phyloP scores from a whole-genome alignment of 169 alveolate species.

The Besnoitia besnoiti region DNA sequence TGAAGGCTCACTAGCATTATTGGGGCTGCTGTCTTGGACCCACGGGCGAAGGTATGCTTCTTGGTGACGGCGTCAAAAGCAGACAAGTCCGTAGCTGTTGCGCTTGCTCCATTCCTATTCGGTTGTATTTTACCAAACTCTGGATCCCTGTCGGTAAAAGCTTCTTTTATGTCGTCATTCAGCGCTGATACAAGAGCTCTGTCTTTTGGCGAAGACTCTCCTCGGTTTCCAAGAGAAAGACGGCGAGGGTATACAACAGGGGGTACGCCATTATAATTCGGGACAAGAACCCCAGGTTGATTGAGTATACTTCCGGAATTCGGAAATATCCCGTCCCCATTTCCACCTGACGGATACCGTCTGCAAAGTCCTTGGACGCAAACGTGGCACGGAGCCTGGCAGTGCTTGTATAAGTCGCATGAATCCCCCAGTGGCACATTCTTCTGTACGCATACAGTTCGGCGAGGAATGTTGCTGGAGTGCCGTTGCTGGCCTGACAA shows the following conservation, averaged over 20 bases:
- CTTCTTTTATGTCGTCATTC: no score
- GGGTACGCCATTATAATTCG: neutral
- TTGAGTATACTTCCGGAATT: neutral
- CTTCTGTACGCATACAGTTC: conserved; percentile 21
- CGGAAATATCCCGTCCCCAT: neutral
- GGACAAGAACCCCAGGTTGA: neutral
- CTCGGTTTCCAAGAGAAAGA: neutral
- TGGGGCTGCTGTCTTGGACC: no score
- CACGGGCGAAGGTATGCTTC: no score
- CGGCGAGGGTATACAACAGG: conserved; percentile 5
- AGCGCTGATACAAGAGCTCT: neutral
- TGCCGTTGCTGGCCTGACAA: neutral
- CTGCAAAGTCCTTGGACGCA: neutral
- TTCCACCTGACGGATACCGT: conserved; percentile 18
- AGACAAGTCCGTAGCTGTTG: no score
- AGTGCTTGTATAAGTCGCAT: neutral
- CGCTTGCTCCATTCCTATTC: no score
- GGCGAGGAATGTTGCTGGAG: neutral
- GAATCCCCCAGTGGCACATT: neutral
- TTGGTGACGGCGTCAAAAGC: no score
- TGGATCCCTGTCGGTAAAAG: no score
- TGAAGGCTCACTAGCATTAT: no score
- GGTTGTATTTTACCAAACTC: no score
- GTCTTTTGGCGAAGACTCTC: neutral
- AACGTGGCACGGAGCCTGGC: conserved; percentile 5